Conservation (phyloP, 2,329 filamentous ascomycete species). For the Zasmidium angulare region DNA sequence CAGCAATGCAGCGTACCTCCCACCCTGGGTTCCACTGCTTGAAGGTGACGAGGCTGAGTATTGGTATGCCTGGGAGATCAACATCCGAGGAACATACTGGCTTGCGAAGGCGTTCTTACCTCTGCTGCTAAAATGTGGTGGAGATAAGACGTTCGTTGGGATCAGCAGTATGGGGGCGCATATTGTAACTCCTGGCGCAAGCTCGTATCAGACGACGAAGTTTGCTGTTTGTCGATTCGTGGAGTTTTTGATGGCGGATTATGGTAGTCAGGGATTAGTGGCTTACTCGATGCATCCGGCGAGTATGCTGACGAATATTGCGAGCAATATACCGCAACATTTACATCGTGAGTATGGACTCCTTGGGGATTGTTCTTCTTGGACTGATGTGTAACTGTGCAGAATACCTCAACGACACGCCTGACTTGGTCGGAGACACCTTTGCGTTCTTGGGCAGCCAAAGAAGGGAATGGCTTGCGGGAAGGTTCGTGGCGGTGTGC, state of each 20-base stretch:
- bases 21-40: background rate
- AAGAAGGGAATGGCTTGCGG: constrained; percentile 1
- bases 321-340: background rate
- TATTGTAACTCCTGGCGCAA: background rate
- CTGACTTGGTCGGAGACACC: constrained; percentile 1
- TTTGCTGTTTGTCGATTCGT: background rate
- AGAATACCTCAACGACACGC: constrained; percentile 1
- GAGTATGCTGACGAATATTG: background rate
- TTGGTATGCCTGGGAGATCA: background rate
- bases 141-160: background rate
- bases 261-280: background rate
- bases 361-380: background rate
- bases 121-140: background rate
- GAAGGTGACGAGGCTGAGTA: background rate
- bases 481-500: background rate
- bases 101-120: background rate
- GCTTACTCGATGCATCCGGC: background rate
- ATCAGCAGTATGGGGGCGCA: background rate
- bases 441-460: constrained; percentile 2
- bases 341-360: background rate
- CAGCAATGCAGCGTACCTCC: background rate
- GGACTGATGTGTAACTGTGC: background rate
- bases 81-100: background rate
- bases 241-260: background rate
- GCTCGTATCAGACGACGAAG: background rate